Conservation (phyloP, 2,329 filamentous ascomycete species). For the Arthroderma uncinatum region DNA sequence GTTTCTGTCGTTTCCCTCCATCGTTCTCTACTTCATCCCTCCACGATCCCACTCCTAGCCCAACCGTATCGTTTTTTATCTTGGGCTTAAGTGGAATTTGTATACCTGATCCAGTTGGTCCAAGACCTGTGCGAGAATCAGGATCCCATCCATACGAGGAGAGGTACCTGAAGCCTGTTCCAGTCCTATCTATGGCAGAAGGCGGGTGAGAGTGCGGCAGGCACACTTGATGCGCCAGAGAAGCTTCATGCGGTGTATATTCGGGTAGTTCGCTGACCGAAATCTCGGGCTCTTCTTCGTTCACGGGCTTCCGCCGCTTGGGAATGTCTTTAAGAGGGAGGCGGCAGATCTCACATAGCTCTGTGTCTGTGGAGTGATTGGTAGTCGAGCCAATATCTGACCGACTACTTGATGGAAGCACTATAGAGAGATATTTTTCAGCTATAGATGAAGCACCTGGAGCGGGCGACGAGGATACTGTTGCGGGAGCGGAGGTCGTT, state of each 20-base stretch:
- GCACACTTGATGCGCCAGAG: constrained; percentile 46
- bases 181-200: constrained; percentile 46
- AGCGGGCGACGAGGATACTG: constrained; percentile 19
- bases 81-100: constrained; percentile 62
- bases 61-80: constrained; percentile 62
- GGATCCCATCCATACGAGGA: constrained; percentile 50
- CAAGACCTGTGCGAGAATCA: constrained; percentile 56
- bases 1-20: constrained; percentile 2
- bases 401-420: constrained; percentile 23
- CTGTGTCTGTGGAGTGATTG: constrained; percentile 7
- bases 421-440: constrained; percentile 38
- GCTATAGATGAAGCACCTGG: constrained; percentile 22
- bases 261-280: background rate
- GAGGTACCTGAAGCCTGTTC: constrained; percentile 46
- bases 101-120: constrained; percentile 57
- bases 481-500: constrained; percentile 19
- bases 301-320: background rate
- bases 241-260: constrained; percentile 36
- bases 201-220: constrained; percentile 47
- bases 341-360: constrained; percentile 48
- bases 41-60: constrained; percentile 49
- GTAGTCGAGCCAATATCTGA: background rate
- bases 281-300: background rate
- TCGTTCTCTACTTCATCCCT: constrained; percentile 28
- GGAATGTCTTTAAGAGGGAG: constrained; percentile 37